These are phyloP conservation scores for Kodamaea leandrae DNA, from an alignment of 805 yeast species.

Conservation along the genomic window DNA sequence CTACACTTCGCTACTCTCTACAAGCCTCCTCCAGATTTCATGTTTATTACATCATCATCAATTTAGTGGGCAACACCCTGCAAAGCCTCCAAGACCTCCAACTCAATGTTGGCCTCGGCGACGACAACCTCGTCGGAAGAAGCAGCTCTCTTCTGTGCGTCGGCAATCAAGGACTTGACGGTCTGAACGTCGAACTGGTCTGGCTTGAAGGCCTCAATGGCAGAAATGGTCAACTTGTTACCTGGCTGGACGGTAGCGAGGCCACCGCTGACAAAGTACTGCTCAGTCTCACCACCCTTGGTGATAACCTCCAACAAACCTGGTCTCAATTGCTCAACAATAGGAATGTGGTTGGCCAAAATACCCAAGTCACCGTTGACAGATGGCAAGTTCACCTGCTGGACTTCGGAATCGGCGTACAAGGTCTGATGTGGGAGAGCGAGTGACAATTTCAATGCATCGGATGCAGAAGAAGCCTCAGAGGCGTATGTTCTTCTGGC, in stretches of 20 bases:
- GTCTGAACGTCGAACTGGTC: conserved; percentile 80
- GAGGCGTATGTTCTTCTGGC: conserved; percentile 90
- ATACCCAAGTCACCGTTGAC: conserved; percentile 95
- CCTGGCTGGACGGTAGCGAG: conserved; percentile 96
- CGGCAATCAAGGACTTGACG: conserved; percentile 77
- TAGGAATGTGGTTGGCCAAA: conserved; percentile 95
- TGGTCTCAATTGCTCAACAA: conserved; percentile 92
- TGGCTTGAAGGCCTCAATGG: conserved; percentile 92
- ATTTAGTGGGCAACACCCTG: conserved; percentile 71
- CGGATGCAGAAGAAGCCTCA: conserved; percentile 56
- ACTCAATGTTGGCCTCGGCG: conserved; percentile 92
- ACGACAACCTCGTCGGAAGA: conserved; percentile 85
- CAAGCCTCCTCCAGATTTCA: neutral
- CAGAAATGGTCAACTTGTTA: conserved; percentile 83
- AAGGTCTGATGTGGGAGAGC: conserved; percentile 85
- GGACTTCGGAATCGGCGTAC: conserved; percentile 54
- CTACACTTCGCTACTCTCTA: too few species aligned
- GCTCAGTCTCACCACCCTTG: conserved; percentile 64
- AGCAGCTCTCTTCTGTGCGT: conserved; percentile 87
- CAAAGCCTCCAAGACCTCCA: conserved; percentile 94
- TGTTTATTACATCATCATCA: conserved; percentile 3
- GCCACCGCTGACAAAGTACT: conserved; percentile 93
- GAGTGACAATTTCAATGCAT: conserved; percentile 79
- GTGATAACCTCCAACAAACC: conserved; percentile 93
- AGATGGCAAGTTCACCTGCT: conserved; percentile 92